Conservation (phyloP, 2,329 filamentous ascomycete species). For the Cladophialophora immunda region DNA sequence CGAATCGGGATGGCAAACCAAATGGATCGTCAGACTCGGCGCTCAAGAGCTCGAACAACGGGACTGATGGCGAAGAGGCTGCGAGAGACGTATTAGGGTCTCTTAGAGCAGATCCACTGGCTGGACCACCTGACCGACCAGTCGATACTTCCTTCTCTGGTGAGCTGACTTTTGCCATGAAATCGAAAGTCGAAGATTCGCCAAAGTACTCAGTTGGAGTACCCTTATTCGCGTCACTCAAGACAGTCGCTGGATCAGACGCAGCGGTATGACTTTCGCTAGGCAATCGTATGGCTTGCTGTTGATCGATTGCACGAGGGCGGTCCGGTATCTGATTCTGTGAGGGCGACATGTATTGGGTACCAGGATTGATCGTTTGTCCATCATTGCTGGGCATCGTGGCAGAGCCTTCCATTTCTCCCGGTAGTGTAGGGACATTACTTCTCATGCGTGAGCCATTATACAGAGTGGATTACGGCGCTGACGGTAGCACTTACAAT, state of each 20-base stretch:
- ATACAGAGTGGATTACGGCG: not conserved
- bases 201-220: conserved; percentile 18
- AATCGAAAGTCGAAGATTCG: conserved; percentile 17
- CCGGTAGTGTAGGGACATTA: not conserved
- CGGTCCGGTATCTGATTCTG: not conserved
- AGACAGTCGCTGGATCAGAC: not conserved
- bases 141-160: conserved; percentile 4
- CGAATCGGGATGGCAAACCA: conserved; percentile 8
- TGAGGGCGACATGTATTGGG: not conserved
- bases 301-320: not conserved
- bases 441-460: not conserved
- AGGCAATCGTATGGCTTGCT: not conserved
- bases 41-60: conserved; percentile 6
- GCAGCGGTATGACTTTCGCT: not conserved
- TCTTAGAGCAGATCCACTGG: not conserved
- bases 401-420: not conserved
- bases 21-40: conserved; percentile 15
- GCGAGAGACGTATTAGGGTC: conserved; percentile 9
- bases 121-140: not conserved
- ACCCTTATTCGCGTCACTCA: conserved; percentile 15
- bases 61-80: conserved; percentile 8
- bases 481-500: not conserved
- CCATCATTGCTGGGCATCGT: not conserved
- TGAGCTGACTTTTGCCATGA: conserved; percentile 14
- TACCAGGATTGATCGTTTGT: not conserved